phyloP scores from a whole-genome alignment of 2,329 filamentous ascomycete species.

The Fusarium buxicola region DNA sequence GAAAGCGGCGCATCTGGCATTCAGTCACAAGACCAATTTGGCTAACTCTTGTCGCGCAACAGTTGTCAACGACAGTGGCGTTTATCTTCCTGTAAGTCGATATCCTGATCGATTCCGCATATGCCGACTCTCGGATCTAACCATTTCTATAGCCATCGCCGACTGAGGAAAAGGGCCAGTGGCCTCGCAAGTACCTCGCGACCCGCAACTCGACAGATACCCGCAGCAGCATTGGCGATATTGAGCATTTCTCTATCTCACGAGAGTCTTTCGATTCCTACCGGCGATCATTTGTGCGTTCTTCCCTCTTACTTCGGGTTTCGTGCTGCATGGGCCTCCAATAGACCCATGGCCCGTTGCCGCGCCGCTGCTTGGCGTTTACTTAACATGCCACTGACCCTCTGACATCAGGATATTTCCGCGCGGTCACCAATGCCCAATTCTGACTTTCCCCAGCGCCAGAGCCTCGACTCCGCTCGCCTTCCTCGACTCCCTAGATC shows the following conservation, averaged over 20 bases:
- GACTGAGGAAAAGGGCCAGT: slow-evolving; percentile 84
- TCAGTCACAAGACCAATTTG: slow-evolving; percentile 41
- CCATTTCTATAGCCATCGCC: slow-evolving; percentile 77
- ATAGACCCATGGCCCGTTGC: background rate
- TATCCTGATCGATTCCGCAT: background rate
- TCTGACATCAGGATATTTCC: slow-evolving; percentile 80
- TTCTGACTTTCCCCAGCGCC: slow-evolving; percentile 72
- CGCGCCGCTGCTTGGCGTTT: background rate
- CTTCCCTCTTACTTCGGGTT: background rate
- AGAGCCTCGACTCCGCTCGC: slow-evolving; percentile 82
- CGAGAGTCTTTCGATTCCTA: slow-evolving; percentile 98
- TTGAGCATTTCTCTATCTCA: slow-evolving; percentile 94
- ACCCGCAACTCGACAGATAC: slow-evolving; percentile 67
- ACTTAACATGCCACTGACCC: slow-evolving; percentile 33
- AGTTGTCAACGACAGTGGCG: slow-evolving; percentile 97
- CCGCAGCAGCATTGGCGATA: slow-evolving; percentile 76
- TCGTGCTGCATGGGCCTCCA: background rate
- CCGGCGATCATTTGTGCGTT: slow-evolving; percentile 88
- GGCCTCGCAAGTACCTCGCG: slow-evolving; percentile 68
- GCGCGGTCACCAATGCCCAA: slow-evolving; percentile 81
- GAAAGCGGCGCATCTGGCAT: slow-evolving; percentile 34
- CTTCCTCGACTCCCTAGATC: slow-evolving; percentile 72
- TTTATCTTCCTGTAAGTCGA: slow-evolving; percentile 85
- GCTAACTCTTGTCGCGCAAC: slow-evolving; percentile 43
- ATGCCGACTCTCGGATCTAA: slow-evolving; percentile 11